Conservation (phyloP, 139 green algal genomes). For the Volvox reticuliferus region DNA sequence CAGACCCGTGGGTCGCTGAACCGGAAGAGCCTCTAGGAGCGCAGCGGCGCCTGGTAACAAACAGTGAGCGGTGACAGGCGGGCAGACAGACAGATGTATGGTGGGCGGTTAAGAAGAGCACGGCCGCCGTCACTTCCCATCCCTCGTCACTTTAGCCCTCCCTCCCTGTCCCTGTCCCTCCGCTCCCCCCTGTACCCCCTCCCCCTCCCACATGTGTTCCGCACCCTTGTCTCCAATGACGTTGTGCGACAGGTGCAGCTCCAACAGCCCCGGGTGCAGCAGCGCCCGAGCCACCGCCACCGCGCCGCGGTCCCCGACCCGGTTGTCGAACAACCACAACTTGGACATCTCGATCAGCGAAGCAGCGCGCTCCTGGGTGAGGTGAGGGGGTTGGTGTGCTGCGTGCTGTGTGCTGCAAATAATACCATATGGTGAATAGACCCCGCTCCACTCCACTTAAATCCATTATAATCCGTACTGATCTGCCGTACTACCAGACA, state of each 20-base stretch:
- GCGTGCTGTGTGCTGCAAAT: too few relatives aligned
- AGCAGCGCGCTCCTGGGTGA: slow-evolving; percentile 53
- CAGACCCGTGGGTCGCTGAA: slow-evolving; percentile 21
- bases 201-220: not conserved
- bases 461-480: too few relatives aligned
- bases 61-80: not conserved
- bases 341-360: slow-evolving; percentile 58
- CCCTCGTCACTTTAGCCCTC: not conserved
- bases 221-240: slow-evolving; percentile 51
- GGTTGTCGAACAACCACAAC: slow-evolving; percentile 88
- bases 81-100: not conserved
- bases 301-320: slow-evolving; percentile 70
- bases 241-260: slow-evolving; percentile 74
- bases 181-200: not conserved
- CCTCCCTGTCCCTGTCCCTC: not conserved
- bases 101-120: not conserved
- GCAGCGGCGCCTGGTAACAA: slow-evolving; percentile 18
- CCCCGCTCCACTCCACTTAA: too few relatives aligned
- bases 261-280: slow-evolving; percentile 44
- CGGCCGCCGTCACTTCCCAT: not conserved
- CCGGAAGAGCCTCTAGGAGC: slow-evolving; percentile 11
- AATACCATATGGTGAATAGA: too few relatives aligned
- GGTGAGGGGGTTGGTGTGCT: too few relatives aligned
- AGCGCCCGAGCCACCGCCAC: slow-evolving; percentile 63
- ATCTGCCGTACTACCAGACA: too few relatives aligned